phyloP scores from a whole-genome alignment of 345 rosid genomes.

The Sisymbrium altissimum region DNA sequence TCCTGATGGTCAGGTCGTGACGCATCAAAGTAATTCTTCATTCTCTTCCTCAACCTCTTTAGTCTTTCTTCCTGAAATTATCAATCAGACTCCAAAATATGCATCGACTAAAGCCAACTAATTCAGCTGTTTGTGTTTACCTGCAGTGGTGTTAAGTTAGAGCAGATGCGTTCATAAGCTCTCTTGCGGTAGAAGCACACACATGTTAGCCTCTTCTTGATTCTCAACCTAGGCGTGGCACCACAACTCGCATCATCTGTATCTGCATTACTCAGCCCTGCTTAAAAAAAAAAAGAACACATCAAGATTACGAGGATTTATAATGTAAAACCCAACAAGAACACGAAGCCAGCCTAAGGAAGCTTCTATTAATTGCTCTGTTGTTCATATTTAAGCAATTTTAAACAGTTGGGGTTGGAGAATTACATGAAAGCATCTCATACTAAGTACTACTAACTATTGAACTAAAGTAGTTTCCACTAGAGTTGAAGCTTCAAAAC shows the following conservation, averaged over 20 bases:
- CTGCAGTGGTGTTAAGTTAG: constrained; percentile 82
- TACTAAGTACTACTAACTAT: neutral
- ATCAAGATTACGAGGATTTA: neutral
- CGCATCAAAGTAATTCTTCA: constrained; percentile 70
- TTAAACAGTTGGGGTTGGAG: neutral
- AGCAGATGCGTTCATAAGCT: constrained; percentile 59
- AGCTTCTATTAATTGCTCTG: neutral
- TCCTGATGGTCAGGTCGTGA: constrained; percentile 81
- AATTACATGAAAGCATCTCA: neutral
- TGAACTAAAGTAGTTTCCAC: neutral
- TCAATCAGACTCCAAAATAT: neutral
- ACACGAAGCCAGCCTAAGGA: neutral
- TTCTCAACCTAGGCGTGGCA: constrained; percentile 62
- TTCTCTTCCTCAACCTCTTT: constrained; percentile 63
- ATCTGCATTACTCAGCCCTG: constrained; percentile 2
- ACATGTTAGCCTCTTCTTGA: constrained; percentile 83
- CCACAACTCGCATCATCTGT: constrained; percentile 56
- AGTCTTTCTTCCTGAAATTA: constrained; percentile 69
- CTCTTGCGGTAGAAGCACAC: constrained; percentile 89
- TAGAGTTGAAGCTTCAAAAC: neutral
- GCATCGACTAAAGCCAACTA: neutral
- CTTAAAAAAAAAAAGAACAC: neutral
- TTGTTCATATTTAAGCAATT: neutral
- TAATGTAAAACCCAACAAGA: neutral
- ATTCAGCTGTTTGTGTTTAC: constrained; percentile 33